Conservation (phyloP, 306 rosid species). For the Vigna nakashimae region DNA sequence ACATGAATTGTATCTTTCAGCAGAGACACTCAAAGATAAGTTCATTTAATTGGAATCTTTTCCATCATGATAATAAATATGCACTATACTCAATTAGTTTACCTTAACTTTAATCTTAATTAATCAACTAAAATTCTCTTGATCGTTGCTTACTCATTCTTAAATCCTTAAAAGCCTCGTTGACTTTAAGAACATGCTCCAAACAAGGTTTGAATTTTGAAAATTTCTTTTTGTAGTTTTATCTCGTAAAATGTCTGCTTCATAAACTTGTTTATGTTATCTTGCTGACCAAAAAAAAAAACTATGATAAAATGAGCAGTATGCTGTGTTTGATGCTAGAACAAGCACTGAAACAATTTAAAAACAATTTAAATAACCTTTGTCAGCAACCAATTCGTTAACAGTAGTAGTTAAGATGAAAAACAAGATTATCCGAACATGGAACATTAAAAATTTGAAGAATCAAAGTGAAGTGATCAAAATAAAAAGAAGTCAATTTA, state of each 20-base stretch:
- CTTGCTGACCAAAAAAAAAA: not conserved
- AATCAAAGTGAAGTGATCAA: slow-evolving; percentile 34
- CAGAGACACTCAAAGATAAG: not conserved
- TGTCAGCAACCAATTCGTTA: slow-evolving; percentile 12
- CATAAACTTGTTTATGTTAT: slow-evolving; percentile 27
- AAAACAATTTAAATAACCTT: slow-evolving; percentile 21
- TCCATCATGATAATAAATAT: not conserved
- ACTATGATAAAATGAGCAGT: slow-evolving; percentile 7
- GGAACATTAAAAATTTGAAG: slow-evolving; percentile 1
- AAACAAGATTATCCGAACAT: not conserved
- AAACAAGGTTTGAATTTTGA: not conserved
- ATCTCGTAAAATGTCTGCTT: slow-evolving; percentile 33
- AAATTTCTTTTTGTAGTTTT: not conserved
- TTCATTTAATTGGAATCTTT: not conserved
- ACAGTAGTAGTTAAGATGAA: not conserved
- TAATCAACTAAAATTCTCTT: slow-evolving; percentile 7
- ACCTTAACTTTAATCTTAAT: slow-evolving; percentile 27
- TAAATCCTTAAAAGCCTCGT: slow-evolving; percentile 8
- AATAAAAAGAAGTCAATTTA: slow-evolving; percentile 24
- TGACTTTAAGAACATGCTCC: slow-evolving; percentile 22
- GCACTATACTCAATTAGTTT: not conserved
- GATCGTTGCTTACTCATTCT: not conserved
- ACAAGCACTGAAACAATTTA: slow-evolving; percentile 17
- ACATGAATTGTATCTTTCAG: not conserved
- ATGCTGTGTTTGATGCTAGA: slow-evolving; percentile 31